These are phyloP conservation scores for Yamadazyma friedrichii DNA, from an alignment of 1,139 yeast species.

Conservation along the genomic window DNA sequence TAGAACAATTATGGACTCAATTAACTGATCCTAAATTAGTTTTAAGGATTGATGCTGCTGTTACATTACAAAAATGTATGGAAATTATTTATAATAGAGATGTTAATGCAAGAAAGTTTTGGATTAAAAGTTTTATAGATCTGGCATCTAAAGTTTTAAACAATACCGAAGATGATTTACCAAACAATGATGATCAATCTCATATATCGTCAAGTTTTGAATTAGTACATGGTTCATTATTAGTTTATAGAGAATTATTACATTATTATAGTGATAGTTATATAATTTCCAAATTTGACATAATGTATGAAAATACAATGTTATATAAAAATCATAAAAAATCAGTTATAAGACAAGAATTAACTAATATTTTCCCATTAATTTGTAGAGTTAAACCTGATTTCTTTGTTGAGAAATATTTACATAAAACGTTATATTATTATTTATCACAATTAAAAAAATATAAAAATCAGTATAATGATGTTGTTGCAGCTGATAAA, in stretches of 20 bases:
- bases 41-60: slow-evolving; percentile 82
- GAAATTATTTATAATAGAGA: slow-evolving; percentile 80
- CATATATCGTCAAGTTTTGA: slow-evolving; percentile 45
- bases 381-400: slow-evolving; percentile 77
- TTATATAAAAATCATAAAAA: slow-evolving; percentile 77
- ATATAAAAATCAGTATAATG: slow-evolving; percentile 48
- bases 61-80: slow-evolving; percentile 74
- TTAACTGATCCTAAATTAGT: slow-evolving; percentile 73
- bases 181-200: not conserved
- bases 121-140: slow-evolving; percentile 73
- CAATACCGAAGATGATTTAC: not conserved
- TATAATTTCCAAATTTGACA: slow-evolving; percentile 56
- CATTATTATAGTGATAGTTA: slow-evolving; percentile 60
- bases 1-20: slow-evolving; percentile 86
- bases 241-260: slow-evolving; percentile 82
- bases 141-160: slow-evolving; percentile 45
- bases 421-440: slow-evolving; percentile 77
- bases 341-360: slow-evolving; percentile 74
- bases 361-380: slow-evolving; percentile 77
- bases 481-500: slow-evolving; percentile 55
- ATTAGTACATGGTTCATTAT: slow-evolving; percentile 77
- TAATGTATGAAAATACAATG: slow-evolving; percentile 74
- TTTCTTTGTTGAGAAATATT: slow-evolving; percentile 74
- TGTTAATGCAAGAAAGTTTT: slow-evolving; percentile 61
- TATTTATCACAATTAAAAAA: slow-evolving; percentile 78